These are phyloP conservation scores for Phylloporus rhodoxanthus DNA, from an alignment of 768 basidiomycete genomes.

Conservation along the genomic window DNA sequence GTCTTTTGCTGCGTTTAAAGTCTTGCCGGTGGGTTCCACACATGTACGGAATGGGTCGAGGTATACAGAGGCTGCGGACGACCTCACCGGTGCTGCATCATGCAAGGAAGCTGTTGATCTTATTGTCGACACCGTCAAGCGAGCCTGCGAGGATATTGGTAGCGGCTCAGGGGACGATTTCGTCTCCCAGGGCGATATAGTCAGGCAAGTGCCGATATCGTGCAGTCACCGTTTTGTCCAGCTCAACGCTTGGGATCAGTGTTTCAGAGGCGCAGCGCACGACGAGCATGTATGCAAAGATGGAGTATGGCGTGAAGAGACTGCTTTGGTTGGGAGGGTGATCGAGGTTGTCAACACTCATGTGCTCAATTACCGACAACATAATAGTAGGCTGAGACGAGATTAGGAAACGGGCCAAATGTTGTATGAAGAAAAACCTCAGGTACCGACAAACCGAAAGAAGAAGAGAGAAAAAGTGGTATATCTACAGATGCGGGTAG, in stretches of 20 bases:
- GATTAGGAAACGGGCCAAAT: slow-evolving; percentile 5
- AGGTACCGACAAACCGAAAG: slow-evolving; percentile 14
- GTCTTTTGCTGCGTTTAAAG: slow-evolving; percentile 73
- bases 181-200: slow-evolving; percentile 64
- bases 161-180: slow-evolving; percentile 39
- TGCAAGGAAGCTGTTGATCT: slow-evolving; percentile 75
- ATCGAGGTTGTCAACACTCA: slow-evolving; percentile 4
- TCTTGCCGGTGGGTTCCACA: slow-evolving; percentile 65
- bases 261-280: slow-evolving; percentile 76
- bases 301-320: slow-evolving; percentile 91
- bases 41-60: slow-evolving; percentile 37
- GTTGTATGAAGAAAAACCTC: slow-evolving; percentile 2
- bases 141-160: slow-evolving; percentile 63
- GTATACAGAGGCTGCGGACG: slow-evolving; percentile 55
- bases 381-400: slow-evolving; percentile 11
- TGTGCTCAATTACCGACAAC: slow-evolving; percentile 9
- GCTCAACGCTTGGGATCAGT: slow-evolving; percentile 35
- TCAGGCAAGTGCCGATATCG: slow-evolving; percentile 49
- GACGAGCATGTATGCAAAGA: slow-evolving; percentile 84
- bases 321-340: slow-evolving; percentile 81
- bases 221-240: neutral
- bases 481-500: slow-evolving; percentile 6
- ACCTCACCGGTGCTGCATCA: slow-evolving; percentile 52
- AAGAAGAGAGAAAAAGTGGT: neutral
- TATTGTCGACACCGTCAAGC: slow-evolving; percentile 64